phyloP scores from a whole-genome alignment of 805 yeast genomes.

The Cyberlindnera misumaiensis region DNA sequence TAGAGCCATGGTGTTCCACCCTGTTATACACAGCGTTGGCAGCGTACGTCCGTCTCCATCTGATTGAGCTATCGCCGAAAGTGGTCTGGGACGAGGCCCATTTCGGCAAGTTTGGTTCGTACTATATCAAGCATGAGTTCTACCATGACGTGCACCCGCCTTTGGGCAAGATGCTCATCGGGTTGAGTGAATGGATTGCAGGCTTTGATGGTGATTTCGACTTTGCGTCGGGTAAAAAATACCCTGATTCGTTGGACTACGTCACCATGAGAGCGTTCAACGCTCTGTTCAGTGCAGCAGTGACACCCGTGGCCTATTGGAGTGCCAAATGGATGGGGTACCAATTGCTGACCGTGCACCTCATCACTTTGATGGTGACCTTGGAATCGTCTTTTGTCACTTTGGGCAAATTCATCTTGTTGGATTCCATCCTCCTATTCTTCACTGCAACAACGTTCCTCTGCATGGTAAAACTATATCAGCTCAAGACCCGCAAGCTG shows the following conservation, averaged over 20 bases:
- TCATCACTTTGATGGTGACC: conserved; percentile 55
- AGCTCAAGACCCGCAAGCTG: conserved; percentile 29
- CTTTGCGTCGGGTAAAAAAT: conserved; percentile 59
- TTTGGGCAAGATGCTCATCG: conserved; percentile 74
- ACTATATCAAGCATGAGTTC: conserved; percentile 70
- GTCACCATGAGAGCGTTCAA: conserved; percentile 67
- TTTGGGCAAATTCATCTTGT: conserved; percentile 63
- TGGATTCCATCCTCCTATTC: conserved; percentile 71
- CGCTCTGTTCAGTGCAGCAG: conserved; percentile 56
- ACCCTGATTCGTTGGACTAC: conserved; percentile 57
- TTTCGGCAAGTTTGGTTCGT: conserved; percentile 81
- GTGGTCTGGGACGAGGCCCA: conserved; percentile 92
- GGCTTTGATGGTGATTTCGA: conserved; percentile 75
- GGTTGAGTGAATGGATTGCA: conserved; percentile 73
- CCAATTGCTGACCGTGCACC: conserved; percentile 44
- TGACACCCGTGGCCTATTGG: conserved; percentile 66
- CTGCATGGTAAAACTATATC: conserved; percentile 51
- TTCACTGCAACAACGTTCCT: conserved; percentile 68
- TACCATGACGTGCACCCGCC: conserved; percentile 89
- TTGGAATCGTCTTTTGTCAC: conserved; percentile 66
- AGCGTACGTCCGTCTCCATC: conserved; percentile 50
- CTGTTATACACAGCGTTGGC: conserved; percentile 38
- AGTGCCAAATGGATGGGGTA: conserved; percentile 57
- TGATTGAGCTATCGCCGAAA: conserved; percentile 46
- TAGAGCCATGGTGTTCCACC: conserved; percentile 31